Evolutionary conservation across 2,329 filamentous ascomycete species (phyloP).

Genomic region (Aspergillus texensis): DNA sequence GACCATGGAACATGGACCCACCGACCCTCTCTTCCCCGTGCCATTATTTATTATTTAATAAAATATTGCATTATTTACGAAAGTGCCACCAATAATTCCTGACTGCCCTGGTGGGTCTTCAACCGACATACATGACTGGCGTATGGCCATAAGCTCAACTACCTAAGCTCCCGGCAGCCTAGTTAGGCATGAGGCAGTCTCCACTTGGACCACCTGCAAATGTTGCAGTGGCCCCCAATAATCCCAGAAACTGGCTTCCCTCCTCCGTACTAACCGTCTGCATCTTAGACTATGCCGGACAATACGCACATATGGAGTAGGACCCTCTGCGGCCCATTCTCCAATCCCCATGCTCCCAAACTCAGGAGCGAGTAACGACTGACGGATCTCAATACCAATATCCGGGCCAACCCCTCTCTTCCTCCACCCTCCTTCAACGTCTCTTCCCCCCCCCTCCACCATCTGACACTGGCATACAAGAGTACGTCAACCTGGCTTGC

Average conservation of each 20-base stretch:
- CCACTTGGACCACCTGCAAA: constrained; percentile 25
- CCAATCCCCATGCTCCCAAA: constrained; percentile 12
- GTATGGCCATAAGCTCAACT: constrained; percentile 28
- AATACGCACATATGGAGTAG: constrained; percentile 23
- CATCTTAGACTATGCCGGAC: constrained; percentile 17
- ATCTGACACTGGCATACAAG: constrained; percentile 3
- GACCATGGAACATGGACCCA: constrained; percentile 26
- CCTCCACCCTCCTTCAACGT: constrained; percentile 1
- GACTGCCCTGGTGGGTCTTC: constrained; percentile 19
- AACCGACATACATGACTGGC: constrained; percentile 26
- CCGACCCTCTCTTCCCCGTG: constrained; percentile 27
- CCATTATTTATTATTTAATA: constrained; percentile 22
- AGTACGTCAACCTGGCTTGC: constrained; percentile 21
- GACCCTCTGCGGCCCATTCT: constrained; percentile 19
- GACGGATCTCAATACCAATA: constrained; percentile 18
- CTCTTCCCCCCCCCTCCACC: constrained; percentile 6
- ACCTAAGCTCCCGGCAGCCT: constrained; percentile 30
- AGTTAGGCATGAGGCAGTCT: constrained; percentile 28
- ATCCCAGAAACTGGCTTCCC: constrained; percentile 9
- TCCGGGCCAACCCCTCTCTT: constrained; percentile 9
- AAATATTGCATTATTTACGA: constrained; percentile 21
- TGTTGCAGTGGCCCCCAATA: constrained; percentile 19
- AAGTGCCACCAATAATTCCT: constrained; percentile 22
- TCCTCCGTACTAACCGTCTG: constrained; percentile 11
- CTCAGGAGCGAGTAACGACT: constrained; percentile 13